Evolutionary conservation across 176 grass and related monocot species (phyloP), one percentile per base, ranked within the genome.

Genomic region (Bolboschoenus planiculmis): DNA sequence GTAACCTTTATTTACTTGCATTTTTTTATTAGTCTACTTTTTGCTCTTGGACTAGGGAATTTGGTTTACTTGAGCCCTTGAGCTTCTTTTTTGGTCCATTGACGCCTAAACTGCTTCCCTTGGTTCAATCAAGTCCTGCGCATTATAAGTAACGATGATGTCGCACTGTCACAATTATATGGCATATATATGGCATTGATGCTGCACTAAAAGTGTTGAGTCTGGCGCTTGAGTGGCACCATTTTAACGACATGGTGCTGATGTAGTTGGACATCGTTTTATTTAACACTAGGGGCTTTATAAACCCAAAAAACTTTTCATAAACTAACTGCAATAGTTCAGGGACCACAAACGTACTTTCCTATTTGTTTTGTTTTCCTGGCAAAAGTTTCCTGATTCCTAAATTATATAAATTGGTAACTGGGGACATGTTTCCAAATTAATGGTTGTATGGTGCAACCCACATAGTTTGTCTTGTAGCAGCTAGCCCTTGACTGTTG

Each of bases 1-100:
- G 95, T 97, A 79, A 51, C 9, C 6, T 55, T 57, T 71, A 11
- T 34, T 62, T 67, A 8, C 64, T 3, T 39, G 33, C 67, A 24
- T 72, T 24, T 46, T 9, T 43, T 18, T 46, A n/a, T 73, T 46
- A 26, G n/a, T 6, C 68, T 73, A 7, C 34, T 3, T 42, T 43
- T 70, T 42, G 2, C 36, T 42, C 7, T 24, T 65, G 15, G 15
- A 65, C 31, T 35, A 30, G 57, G 24, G 57, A 24, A n/a, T 8
- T 60, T 60, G 24, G 24, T 29, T 10, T 60, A 60, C 0, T 29
- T 60, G 9, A 60, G 10, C 57, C 57, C 8, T 60, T 60, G 57
- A 60, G 57, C 24, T 29, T 60, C 24, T 60, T 60, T 58, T 26
- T 3, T 59, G 14, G 56, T 27, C 24, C 56, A 59, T 59, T 26